A percentile compares a stretch with the other conserved stretches of the same genome.
These are phyloP conservation scores for Mucor saturninus DNA, from an alignment of 371 early-diverging fungal species.

Conservation along the genomic window DNA sequence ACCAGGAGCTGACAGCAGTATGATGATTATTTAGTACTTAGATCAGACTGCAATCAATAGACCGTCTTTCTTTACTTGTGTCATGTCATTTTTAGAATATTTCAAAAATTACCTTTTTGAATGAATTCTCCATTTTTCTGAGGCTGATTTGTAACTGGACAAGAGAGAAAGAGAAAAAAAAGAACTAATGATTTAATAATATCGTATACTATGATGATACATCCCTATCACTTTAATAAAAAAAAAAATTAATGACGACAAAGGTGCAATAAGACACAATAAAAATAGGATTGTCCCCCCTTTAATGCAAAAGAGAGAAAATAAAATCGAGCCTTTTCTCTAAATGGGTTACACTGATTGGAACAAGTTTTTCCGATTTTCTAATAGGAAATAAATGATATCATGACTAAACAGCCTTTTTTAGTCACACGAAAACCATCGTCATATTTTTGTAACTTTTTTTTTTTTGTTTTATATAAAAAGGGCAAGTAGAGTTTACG, in stretches of 20 bases:
- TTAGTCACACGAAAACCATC: not conserved
- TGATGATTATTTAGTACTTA: not conserved
- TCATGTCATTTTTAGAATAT: not conserved
- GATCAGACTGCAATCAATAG: no score
- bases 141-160: not conserved
- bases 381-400: not conserved
- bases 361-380: not conserved
- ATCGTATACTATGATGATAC: no score
- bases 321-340: not conserved
- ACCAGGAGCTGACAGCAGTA: no score
- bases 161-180: not conserved
- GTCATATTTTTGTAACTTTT: slow-evolving; percentile 3
- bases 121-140: not conserved
- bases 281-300: no score
- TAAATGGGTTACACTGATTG: not conserved
- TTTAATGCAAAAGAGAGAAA: not conserved
- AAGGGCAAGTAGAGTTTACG: not conserved
- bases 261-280: no score
- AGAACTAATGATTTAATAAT: no score
- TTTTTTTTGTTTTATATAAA: not conserved
- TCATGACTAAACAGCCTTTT: not conserved
- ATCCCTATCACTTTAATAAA: no score
- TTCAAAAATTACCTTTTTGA: not conserved
- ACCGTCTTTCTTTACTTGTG: not conserved
- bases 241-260: no score